These are phyloP conservation scores for Zelopaecilomyces penicillatus DNA, from an alignment of 2,329 filamentous ascomycete species.

Conservation along the genomic window DNA sequence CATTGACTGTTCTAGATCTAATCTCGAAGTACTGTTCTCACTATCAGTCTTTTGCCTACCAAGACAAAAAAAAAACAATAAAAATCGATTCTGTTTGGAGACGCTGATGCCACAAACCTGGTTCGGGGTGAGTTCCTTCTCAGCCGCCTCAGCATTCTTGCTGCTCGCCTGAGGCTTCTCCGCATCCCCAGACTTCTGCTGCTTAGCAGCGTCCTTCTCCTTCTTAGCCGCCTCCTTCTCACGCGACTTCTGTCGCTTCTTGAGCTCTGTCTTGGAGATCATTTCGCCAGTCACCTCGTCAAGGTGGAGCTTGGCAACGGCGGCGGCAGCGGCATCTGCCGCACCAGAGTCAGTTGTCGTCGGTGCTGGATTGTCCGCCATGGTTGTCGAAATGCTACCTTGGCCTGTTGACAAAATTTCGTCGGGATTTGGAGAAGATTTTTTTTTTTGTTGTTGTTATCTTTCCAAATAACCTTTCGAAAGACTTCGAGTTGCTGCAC, in stretches of 20 bases:
- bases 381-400: conserved; percentile 7
- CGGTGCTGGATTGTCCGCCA: conserved; percentile 25
- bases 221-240: conserved; percentile 83
- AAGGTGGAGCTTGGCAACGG: conserved; percentile 65
- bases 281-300: conserved; percentile 91
- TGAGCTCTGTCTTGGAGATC: conserved; percentile 78
- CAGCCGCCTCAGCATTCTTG: conserved; percentile 52
- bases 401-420: neutral
- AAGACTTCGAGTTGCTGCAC: conserved; percentile 3
- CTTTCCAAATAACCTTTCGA: neutral
- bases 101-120: conserved; percentile 25
- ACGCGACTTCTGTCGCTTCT: conserved; percentile 90
- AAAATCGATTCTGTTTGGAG: no score
- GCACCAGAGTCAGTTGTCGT: conserved; percentile 25
- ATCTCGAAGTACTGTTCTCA: conserved; percentile 75
- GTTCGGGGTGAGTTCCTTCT: conserved; percentile 50
- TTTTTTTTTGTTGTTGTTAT: neutral
- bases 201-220: conserved; percentile 67
- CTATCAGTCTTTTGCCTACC: neutral
- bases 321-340: conserved; percentile 44
- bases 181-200: neutral
- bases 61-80: no score
- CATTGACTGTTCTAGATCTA: conserved; percentile 65
- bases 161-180: conserved; percentile 15
- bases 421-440: neutral